phyloP scores from a whole-genome alignment of 768 basidiomycete genomes.

The Lyophyllum shimeji region DNA sequence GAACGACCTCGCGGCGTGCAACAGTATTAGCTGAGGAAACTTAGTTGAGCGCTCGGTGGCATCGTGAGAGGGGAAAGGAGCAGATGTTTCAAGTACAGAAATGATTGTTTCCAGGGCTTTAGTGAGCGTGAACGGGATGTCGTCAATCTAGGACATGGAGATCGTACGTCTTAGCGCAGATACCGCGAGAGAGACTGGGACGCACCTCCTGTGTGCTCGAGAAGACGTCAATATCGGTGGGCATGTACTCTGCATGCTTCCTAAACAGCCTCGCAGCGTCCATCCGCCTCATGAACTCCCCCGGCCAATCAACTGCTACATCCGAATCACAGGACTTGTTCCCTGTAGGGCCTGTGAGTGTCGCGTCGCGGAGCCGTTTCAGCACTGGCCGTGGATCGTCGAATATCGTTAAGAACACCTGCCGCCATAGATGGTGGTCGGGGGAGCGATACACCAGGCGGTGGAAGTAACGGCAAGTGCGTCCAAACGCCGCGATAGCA shows the following conservation, averaged over 20 bases:
- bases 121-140: conserved; percentile 1
- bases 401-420: conserved; percentile 46
- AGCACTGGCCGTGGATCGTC: conserved; percentile 44
- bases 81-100: conserved; percentile 16
- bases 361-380: conserved; percentile 1
- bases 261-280: conserved; percentile 14
- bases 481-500: conserved; percentile 14
- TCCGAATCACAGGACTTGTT: neutral
- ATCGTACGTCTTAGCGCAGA: neutral
- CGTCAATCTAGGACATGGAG: neutral
- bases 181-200: neutral
- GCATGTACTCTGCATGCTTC: neutral
- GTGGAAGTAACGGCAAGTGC: conserved; percentile 17
- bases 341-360: conserved; percentile 1
- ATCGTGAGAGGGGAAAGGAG: conserved; percentile 11
- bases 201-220: conserved; percentile 2
- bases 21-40: conserved; percentile 14
- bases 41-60: neutral
- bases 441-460: conserved; percentile 11
- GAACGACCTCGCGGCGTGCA: conserved; percentile 11
- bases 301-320: conserved; percentile 17
- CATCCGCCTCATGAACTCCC: conserved; percentile 19
- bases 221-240: conserved; percentile 7
- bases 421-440: conserved; percentile 40
- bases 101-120: conserved; percentile 14